A percentile compares a stretch with the other conserved stretches of the same genome.
Evolutionary conservation across 805 yeast species (phyloP).

Genomic region (Cyberlindnera euphorbiae): DNA sequence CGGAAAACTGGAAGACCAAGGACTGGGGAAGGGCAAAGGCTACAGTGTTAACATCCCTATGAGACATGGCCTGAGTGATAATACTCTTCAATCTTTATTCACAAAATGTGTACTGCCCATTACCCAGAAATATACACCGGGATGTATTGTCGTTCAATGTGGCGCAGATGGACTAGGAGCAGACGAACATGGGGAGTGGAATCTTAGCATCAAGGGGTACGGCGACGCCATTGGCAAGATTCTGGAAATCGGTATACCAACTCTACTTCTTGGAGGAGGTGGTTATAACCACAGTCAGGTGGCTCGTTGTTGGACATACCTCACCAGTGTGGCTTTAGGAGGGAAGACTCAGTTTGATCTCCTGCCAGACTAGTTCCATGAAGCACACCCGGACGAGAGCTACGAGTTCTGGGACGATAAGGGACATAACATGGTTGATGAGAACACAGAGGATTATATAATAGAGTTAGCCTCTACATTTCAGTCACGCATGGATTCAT

Average conservation of each 20-base stretch:
- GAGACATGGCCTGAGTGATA: conserved; percentile 50
- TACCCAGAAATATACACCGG: conserved; percentile 38
- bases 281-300: conserved; percentile 63
- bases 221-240: conserved; percentile 31
- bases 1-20: conserved; percentile 39
- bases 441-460: conserved; percentile 30
- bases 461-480: conserved; percentile 6
- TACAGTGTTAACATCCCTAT: conserved; percentile 51
- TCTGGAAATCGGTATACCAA: conserved; percentile 30
- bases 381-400: conserved; percentile 36
- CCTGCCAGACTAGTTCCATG: conserved; percentile 50
- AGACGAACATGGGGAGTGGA: conserved; percentile 67
- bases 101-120: conserved; percentile 39
- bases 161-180: conserved; percentile 74
- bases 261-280: conserved; percentile 67
- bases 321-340: conserved; percentile 26
- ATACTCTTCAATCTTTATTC: conserved; percentile 33
- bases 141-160: conserved; percentile 56
- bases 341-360: conserved; percentile 33
- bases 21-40: conserved; percentile 34
- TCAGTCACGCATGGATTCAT: conserved; percentile 8
- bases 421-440: conserved; percentile 29
- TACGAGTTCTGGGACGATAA: conserved; percentile 46
- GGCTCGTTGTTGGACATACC: conserved; percentile 51
- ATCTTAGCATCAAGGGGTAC: conserved; percentile 50